These are phyloP conservation scores for Aspergillus incahuasiensis DNA, from an alignment of 495 filamentous ascomycete species.

Conservation along the genomic window DNA sequence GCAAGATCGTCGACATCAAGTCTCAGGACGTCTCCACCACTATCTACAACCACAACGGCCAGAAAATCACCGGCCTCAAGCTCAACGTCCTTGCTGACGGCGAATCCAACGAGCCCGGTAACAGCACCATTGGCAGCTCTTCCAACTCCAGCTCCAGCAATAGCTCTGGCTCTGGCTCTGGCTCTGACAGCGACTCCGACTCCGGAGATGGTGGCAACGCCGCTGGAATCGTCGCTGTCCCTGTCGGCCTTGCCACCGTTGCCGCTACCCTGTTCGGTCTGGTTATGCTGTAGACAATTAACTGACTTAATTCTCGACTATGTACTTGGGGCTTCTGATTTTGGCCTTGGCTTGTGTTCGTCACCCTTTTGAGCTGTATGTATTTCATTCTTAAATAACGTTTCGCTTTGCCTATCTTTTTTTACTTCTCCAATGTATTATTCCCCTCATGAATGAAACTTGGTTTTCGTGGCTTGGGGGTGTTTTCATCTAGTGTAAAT, in stretches of 20 bases:
- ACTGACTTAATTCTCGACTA: neutral
- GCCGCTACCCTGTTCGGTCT: constrained; percentile 10
- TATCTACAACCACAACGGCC: constrained; percentile 53
- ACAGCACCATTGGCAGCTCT: neutral
- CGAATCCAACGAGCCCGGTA: constrained; percentile 49
- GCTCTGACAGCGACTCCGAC: constrained; percentile 31
- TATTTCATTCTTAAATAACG: neutral
- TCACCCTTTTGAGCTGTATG: neutral
- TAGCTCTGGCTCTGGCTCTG: constrained; percentile 11
- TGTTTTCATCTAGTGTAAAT: neutral
- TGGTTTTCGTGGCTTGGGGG: neutral
- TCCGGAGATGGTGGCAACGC: constrained; percentile 17
- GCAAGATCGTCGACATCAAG: constrained; percentile 56
- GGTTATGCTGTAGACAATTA: constrained; percentile 17
- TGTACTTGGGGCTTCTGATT: neutral
- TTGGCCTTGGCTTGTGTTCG: neutral
- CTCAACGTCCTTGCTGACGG: constrained; percentile 49
- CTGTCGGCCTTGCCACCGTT: constrained; percentile 16
- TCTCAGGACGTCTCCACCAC: constrained; percentile 45
- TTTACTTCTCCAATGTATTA: neutral
- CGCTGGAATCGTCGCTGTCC: constrained; percentile 19
- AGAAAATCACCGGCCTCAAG: constrained; percentile 46
- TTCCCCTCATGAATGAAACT: neutral
- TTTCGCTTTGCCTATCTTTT: neutral
- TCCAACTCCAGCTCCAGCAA: constrained; percentile 29